Evolutionary conservation across 2,329 filamentous ascomycete species (phyloP).

Genomic region (Colletotrichum sp.): DNA sequence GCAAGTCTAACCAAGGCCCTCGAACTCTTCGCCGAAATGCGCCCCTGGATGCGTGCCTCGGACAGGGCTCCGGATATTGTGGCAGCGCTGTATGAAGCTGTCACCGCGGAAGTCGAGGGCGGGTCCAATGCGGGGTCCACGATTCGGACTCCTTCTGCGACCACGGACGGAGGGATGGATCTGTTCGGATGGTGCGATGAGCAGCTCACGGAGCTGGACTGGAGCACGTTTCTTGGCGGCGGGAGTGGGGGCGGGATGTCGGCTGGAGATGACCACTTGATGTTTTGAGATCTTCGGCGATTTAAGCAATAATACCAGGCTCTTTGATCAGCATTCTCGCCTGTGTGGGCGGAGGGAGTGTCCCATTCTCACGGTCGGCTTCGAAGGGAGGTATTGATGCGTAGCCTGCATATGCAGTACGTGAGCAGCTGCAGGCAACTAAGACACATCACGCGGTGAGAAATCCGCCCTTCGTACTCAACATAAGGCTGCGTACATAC

Average conservation of each 20-base stretch:
- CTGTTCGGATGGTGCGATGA: constrained; percentile 31
- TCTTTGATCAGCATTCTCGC: not conserved
- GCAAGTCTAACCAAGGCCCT: constrained; percentile 27
- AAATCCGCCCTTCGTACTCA: not conserved
- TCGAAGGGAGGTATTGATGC: too few species aligned
- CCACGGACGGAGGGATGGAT: constrained; percentile 26
- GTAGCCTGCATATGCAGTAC: not conserved
- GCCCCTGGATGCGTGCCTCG: constrained; percentile 30
- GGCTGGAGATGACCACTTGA: not conserved
- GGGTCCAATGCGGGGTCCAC: not conserved
- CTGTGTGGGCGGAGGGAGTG: too few species aligned
- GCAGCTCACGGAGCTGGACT: constrained; percentile 29
- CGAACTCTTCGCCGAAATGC: constrained; percentile 29
- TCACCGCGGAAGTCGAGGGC: constrained; percentile 24
- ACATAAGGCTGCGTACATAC: not conserved
- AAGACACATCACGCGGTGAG: not conserved
- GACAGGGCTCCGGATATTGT: constrained; percentile 30
- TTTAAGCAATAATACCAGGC: not conserved
- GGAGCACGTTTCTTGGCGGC: constrained; percentile 25
- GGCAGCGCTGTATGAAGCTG: constrained; percentile 28
- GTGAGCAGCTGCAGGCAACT: not conserved
- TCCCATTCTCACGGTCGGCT: too few species aligned
- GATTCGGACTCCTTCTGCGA: constrained; percentile 25
- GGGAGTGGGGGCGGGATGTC: not conserved
- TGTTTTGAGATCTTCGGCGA: not conserved